Conservation (phyloP, 768 basidiomycete genomes). For the Calocera viscosa region DNA sequence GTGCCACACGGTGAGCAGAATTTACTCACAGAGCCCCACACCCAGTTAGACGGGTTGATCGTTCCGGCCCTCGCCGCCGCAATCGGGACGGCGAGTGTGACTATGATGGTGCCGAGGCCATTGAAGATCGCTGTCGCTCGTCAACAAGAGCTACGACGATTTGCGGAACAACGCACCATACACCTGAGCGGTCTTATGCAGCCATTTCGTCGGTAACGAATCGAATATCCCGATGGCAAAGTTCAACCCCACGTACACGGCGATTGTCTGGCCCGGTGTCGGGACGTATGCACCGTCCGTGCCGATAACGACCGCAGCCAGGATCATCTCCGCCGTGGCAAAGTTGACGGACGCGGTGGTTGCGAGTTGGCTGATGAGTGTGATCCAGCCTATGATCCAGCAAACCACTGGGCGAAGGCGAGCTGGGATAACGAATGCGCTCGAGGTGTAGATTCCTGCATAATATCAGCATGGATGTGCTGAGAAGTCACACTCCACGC, state of each 20-base stretch:
- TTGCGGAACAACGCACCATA: background rate
- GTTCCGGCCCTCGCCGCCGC: background rate
- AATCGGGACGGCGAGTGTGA: background rate
- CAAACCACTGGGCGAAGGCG: slow-evolving; percentile 26
- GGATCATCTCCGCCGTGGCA: slow-evolving; percentile 16
- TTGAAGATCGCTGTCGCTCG: background rate
- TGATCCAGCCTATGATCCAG: slow-evolving; percentile 32
- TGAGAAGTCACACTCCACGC: background rate
- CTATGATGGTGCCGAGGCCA: background rate
- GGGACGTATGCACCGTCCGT: background rate
- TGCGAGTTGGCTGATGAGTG: slow-evolving; percentile 21
- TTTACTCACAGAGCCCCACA: background rate
- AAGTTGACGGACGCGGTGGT: slow-evolving; percentile 30
- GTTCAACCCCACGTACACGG: background rate
- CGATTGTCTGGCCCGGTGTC: background rate
- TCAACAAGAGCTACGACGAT: background rate
- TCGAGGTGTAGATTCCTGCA: slow-evolving; percentile 29
- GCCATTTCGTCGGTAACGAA: background rate
- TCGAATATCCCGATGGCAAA: background rate
- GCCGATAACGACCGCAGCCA: slow-evolving; percentile 4
- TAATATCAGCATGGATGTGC: background rate
- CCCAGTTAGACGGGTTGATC: background rate
- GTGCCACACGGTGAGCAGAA: background rate
- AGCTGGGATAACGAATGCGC: slow-evolving; percentile 29
- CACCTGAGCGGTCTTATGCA: background rate